Base-by-base conservation (phyloP, 352 stramenopile species). In the Plasmopara viticola region DNA sequence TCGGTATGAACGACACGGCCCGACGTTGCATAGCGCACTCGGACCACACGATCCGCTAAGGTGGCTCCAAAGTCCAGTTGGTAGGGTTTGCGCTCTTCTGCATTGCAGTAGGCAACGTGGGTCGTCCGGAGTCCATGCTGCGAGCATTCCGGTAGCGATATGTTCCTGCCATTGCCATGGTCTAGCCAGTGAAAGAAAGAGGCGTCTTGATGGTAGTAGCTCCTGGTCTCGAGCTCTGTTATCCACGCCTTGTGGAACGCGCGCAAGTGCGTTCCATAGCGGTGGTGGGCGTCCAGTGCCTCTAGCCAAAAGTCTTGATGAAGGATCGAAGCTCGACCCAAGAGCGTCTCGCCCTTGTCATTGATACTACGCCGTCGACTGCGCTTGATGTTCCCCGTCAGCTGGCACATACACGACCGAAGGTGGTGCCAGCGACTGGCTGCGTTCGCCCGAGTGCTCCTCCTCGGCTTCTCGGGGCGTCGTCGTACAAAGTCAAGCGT, bases 141-240 rank as follows among this genome's bases (percentile, higher is more conserved):
- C 25, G 38, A 77, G 53, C 78, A 90, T 53, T 80, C 71, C 0
- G 76, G 76, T 15, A 89, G 45, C 1, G 84, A 60, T 14, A 87
- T 10, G 4, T 48, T n/a, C 8, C 56, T 58, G 8, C 78, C 78
- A 6, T 55, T 55, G 42, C 78, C 78, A 17, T 78, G 52, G 51
- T 90, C 78, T 18, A 90, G 72, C 78, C 78, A 89, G 53, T 80
- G 56, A 53, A 89, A 89, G 51, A 89, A 89, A 1, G 72, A 81
- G 1, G 58, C 28, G 25, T 82, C 64, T 10, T 41, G 20, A 15
- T 38, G 44, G 14, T 9, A 12, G 9, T 13, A 8, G 8, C 2
- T 9, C 34, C 5, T 9, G 25, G 47, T 18, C 18, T 40, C 44
- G 66, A 77, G 68, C n/a, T 82, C 70, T 13, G 60, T 44, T 50